Conservation (phyloP, 2,329 filamentous ascomycete genomes). For the Scedosporium apiospermum region DNA sequence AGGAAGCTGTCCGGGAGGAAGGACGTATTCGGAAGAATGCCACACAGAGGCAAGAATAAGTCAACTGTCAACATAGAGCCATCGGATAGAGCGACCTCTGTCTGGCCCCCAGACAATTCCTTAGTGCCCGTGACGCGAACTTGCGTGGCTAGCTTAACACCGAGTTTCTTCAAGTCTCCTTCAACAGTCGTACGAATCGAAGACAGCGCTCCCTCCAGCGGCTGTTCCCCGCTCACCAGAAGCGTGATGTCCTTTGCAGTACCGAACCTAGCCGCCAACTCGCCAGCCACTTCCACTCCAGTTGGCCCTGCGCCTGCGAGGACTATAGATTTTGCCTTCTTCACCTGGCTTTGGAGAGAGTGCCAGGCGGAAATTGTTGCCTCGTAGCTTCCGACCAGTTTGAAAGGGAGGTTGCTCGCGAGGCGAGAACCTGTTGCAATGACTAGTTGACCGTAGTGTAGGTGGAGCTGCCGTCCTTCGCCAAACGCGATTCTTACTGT, state of each 20-base stretch:
- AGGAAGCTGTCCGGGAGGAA: not conserved
- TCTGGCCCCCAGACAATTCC: not conserved
- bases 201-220: not conserved
- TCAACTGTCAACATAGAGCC: not conserved
- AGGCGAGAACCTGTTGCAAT: constrained; percentile 42
- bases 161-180: constrained; percentile 16
- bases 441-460: constrained; percentile 42
- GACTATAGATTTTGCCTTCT: not conserved
- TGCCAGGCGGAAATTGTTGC: constrained; percentile 27
- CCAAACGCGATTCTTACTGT: constrained; percentile 25
- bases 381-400: constrained; percentile 34
- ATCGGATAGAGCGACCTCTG: not conserved
- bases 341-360: constrained; percentile 15
- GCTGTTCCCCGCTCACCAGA: not conserved
- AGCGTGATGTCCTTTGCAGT: not conserved
- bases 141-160: constrained; percentile 12
- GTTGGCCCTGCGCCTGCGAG: not conserved
- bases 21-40: not conserved
- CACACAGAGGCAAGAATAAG: not conserved
- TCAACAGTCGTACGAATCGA: constrained; percentile 8
- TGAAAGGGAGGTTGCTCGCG: constrained; percentile 33
- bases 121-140: not conserved
- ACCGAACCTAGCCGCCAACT: not conserved
- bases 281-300: not conserved
- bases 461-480: constrained; percentile 17